Conservation (phyloP, 495 filamentous ascomycete species). For the Thozetella sp. region DNA sequence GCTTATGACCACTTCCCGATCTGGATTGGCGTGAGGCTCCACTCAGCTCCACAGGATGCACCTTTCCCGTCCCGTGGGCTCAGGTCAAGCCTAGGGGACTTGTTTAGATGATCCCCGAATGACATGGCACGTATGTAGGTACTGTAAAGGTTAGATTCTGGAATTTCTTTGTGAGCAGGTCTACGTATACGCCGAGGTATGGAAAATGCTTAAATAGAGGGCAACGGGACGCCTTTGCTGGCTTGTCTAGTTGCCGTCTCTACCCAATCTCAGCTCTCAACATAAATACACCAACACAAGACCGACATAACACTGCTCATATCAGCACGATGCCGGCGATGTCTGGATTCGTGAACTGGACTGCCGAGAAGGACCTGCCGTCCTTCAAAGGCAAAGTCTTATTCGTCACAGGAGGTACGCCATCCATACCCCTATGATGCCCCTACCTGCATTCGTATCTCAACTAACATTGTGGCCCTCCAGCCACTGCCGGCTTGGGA, state of each 20-base stretch:
- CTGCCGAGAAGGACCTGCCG: conserved; percentile 56
- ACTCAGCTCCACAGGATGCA: neutral
- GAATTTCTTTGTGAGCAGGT: too few relatives aligned
- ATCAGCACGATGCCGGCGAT: neutral
- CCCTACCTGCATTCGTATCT: neutral
- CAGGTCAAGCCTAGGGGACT: too few relatives aligned
- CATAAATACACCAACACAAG: too few relatives aligned
- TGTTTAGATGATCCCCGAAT: too few relatives aligned
- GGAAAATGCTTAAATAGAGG: too few relatives aligned
- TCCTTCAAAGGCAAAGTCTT: conserved; percentile 58
- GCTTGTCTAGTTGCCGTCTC: too few relatives aligned
- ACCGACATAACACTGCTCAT: too few relatives aligned
- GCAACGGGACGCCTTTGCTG: too few relatives aligned
- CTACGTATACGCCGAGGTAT: too few relatives aligned
- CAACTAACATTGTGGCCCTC: neutral
- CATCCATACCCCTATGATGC: neutral
- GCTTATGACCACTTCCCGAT: neutral
- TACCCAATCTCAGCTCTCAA: too few relatives aligned
- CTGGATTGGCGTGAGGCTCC: neutral
- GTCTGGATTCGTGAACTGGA: neutral
- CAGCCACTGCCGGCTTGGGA: conserved; percentile 65
- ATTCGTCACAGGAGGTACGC: conserved; percentile 60
- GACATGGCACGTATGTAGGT: too few relatives aligned
- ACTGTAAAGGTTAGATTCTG: too few relatives aligned
- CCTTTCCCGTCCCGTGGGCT: neutral